Evolutionary conservation across 371 early-diverging fungal species (phyloP).

Genomic region (Dinochytrium kinnereticum): DNA sequence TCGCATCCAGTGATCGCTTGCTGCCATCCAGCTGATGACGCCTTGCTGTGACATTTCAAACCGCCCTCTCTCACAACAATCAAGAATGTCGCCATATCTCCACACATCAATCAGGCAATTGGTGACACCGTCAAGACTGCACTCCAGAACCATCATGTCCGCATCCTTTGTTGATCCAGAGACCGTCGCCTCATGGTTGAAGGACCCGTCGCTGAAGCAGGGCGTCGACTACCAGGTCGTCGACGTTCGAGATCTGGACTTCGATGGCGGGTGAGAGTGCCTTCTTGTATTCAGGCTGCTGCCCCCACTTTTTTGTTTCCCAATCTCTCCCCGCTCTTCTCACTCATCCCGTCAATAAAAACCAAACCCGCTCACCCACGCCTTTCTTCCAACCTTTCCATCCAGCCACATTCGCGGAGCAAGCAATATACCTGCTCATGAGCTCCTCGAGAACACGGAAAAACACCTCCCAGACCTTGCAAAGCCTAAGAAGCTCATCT

Average conservation of each 20-base stretch:
- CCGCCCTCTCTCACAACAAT: no score
- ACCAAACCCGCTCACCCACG: not conserved
- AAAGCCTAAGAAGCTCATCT: slow-evolving; percentile 70
- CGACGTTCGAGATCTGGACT: slow-evolving; percentile 84
- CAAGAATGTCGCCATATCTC: no score
- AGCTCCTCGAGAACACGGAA: slow-evolving; percentile 59
- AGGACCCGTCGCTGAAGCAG: slow-evolving; percentile 10
- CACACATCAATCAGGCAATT: no score
- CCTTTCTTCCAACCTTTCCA: not conserved
- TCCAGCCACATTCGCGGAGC: slow-evolving; percentile 79
- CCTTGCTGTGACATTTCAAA: no score
- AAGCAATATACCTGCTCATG: slow-evolving; percentile 73
- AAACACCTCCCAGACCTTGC: slow-evolving; percentile 57
- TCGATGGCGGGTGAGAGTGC: slow-evolving; percentile 43
- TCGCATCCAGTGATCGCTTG: no score
- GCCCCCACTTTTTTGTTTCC: no score
- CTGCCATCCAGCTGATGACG: no score
- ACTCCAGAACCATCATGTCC: slow-evolving; percentile 4
- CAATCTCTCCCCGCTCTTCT: no score
- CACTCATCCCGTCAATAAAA: no score
- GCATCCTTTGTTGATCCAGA: not conserved
- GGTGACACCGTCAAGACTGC: no score
- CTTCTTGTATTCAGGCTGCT: no score
- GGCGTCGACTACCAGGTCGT: slow-evolving; percentile 73
- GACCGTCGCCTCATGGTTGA: not conserved